Percentiles rank a stretch among this genome's conserved stretches.
Conservation (phyloP, 805 yeast species). For the Ogataea populi-albae region DNA sequence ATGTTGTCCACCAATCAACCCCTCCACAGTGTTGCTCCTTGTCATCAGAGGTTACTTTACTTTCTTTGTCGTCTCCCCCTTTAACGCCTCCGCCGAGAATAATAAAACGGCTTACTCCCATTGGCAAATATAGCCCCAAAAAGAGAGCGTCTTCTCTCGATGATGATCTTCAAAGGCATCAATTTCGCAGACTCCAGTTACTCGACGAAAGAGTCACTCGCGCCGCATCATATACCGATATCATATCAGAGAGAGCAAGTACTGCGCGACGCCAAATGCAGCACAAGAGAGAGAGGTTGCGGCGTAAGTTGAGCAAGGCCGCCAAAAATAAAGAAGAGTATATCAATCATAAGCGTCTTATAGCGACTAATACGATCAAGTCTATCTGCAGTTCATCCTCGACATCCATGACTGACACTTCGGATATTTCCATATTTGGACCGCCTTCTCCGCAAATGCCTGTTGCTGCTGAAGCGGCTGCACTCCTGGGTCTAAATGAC, state of each 20-base stretch:
- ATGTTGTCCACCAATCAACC: conserved; percentile 8
- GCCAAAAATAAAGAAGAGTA: conserved; percentile 16
- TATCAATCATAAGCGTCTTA: conserved; percentile 16
- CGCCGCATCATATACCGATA: conserved; percentile 11
- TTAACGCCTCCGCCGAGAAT: conserved; percentile 25
- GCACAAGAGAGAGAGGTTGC: conserved; percentile 9
- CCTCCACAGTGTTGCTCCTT: conserved; percentile 5
- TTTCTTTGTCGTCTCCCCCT: conserved; percentile 20
- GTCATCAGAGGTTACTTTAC: conserved; percentile 10
- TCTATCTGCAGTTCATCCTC: conserved; percentile 13
- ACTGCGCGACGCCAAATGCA: conserved; percentile 5
- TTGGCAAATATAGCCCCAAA: conserved; percentile 21
- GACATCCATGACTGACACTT: no score
- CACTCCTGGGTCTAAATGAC: conserved; percentile 4
- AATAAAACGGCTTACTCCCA: conserved; percentile 22
- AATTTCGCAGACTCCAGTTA: conserved; percentile 15
- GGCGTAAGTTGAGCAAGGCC: conserved; percentile 16
- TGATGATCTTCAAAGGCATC: conserved; percentile 18
- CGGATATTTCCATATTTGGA: no score
- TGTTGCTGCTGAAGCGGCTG: conserved; percentile 1
- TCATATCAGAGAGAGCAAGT: conserved; percentile 7
- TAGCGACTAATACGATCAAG: conserved; percentile 18
- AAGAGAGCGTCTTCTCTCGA: conserved; percentile 14
- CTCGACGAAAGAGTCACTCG: conserved; percentile 11
- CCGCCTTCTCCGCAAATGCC: not conserved